A percentile compares a stretch with the other conserved stretches of the same genome.
phyloP scores from a whole-genome alignment of 768 basidiomycete species.

The Suillus bovinus region DNA sequence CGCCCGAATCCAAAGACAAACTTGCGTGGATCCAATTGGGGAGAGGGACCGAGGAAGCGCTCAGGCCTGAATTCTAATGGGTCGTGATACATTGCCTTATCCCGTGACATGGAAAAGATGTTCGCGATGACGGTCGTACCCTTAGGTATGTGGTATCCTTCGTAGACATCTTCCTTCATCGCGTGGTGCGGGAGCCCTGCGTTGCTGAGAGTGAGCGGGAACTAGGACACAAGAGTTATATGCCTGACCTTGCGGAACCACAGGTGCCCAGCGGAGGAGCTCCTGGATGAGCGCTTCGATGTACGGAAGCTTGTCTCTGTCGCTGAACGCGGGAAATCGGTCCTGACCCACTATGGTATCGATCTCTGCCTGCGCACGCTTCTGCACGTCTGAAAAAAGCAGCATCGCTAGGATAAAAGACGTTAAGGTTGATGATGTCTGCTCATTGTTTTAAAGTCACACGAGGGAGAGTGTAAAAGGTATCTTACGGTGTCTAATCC shows the following conservation, averaged over 20 bases:
- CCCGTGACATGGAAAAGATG: constrained; percentile 22
- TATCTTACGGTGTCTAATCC: constrained; percentile 27
- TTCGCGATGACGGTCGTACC: constrained; percentile 20
- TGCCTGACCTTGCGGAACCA: constrained; percentile 8
- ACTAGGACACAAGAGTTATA: too few species aligned
- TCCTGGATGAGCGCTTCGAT: constrained; percentile 28
- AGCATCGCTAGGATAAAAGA: constrained; percentile 29
- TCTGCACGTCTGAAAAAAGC: constrained; percentile 27
- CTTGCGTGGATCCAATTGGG: constrained; percentile 16
- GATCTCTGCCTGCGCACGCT: constrained; percentile 28
- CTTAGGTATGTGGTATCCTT: constrained; percentile 23
- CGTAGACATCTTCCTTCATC: constrained; percentile 17
- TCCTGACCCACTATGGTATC: constrained; percentile 25
- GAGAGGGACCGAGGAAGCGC: constrained; percentile 21
- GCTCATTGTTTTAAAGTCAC: not conserved
- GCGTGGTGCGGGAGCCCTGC: not conserved
- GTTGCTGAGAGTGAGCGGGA: not conserved
- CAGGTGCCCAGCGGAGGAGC: constrained; percentile 22
- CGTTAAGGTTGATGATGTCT: not conserved
- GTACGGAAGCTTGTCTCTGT: constrained; percentile 28
- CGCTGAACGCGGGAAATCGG: constrained; percentile 24
- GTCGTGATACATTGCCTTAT: constrained; percentile 18
- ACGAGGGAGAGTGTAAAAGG: not conserved
- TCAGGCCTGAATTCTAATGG: constrained; percentile 24
- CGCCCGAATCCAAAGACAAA: constrained; percentile 22